phyloP scores from a whole-genome alignment of 2,329 filamentous ascomycete genomes.

The Nigrograna mackinnonii region DNA sequence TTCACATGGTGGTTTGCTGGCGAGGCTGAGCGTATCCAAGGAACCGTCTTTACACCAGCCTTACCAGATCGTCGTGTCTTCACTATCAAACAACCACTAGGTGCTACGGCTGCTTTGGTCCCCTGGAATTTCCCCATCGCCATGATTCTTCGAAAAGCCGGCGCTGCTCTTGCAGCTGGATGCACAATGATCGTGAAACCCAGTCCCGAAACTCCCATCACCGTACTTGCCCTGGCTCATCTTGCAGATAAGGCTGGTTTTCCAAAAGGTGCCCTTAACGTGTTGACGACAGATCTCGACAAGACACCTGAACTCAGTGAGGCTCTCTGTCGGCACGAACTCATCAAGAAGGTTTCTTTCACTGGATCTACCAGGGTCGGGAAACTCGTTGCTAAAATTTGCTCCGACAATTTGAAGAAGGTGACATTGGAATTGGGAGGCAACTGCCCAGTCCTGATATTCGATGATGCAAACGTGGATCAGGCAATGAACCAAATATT shows the following conservation, averaged over 20 bases:
- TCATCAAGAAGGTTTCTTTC: slow-evolving; percentile 66
- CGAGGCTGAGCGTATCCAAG: slow-evolving; percentile 65
- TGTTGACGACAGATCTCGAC: slow-evolving; percentile 62
- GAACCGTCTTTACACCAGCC: slow-evolving; percentile 62
- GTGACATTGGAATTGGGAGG: slow-evolving; percentile 67
- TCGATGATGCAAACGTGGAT: slow-evolving; percentile 66
- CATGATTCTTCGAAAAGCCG: slow-evolving; percentile 69
- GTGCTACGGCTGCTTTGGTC: slow-evolving; percentile 69
- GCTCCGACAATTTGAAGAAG: slow-evolving; percentile 65
- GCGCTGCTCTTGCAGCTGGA: slow-evolving; percentile 70
- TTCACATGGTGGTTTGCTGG: slow-evolving; percentile 60
- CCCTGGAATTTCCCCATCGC: slow-evolving; percentile 76
- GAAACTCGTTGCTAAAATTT: slow-evolving; percentile 64
- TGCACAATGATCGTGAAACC: slow-evolving; percentile 69
- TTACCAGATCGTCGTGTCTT: slow-evolving; percentile 67
- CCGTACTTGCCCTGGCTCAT: slow-evolving; percentile 40
- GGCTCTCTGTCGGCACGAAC: slow-evolving; percentile 59
- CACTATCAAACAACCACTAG: slow-evolving; percentile 75
- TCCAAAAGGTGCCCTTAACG: slow-evolving; percentile 63
- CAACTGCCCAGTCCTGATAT: slow-evolving; percentile 68
- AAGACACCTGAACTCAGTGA: slow-evolving; percentile 59
- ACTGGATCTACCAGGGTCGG: slow-evolving; percentile 63
- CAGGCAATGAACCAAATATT: slow-evolving; percentile 53
- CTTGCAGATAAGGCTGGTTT: slow-evolving; percentile 49
- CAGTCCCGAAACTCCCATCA: slow-evolving; percentile 45